Base-by-base conservation (phyloP, 1,284 basidiomycete species). In the Naganishia cerealis region DNA sequence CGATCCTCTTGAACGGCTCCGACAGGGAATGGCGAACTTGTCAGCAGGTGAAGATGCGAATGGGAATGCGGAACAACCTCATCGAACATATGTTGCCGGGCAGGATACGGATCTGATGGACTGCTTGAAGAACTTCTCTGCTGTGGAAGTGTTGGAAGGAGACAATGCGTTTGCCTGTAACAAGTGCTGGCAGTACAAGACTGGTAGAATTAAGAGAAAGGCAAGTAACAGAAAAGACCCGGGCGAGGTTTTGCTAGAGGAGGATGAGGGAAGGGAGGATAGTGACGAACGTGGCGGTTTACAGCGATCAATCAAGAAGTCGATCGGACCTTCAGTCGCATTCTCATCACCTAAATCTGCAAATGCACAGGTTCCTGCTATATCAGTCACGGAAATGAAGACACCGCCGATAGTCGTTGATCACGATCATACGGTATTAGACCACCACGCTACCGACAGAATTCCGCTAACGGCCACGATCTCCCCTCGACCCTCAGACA, bases 141-240 rank as follows among this genome's bases (percentile, higher is more conserved):
- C 88, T 3, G 92, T 95, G 24, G 94, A 97, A 76, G 86, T 92
- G 8, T 81, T 97, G 38, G 91, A 96, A 72, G 92, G 92, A 0
- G 92, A 95, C 73, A 96, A 97, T 75, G 90, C 88, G 81, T 94
- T 96, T 70, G 91, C 92, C 0, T 97, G 94, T 78, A 85, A 90
- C 73, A 85, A 89, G 67, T 97, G 94, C 81, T 97, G 94, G 94
- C 91, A 92, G 81, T 73, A 78, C 72, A 79, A 80, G 70, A 74
- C 73, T 38, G 78, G 79, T 6, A 72, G 53, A 24, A 46, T 53
- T 18, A 67, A 53, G 40, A 21, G 65, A 42, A 53, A 58, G 40
- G 56, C 65, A 10, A 53, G 33, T 42, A 46, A 39, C 13, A 50
- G 46, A 16, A 54, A 39, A 18, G 52, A 57, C 21, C 57, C 33